Evolutionary conservation across 495 filamentous ascomycete genomes (phyloP), one percentile per base, ranked within the genome.

Genomic region (Penicillium alfredii): DNA sequence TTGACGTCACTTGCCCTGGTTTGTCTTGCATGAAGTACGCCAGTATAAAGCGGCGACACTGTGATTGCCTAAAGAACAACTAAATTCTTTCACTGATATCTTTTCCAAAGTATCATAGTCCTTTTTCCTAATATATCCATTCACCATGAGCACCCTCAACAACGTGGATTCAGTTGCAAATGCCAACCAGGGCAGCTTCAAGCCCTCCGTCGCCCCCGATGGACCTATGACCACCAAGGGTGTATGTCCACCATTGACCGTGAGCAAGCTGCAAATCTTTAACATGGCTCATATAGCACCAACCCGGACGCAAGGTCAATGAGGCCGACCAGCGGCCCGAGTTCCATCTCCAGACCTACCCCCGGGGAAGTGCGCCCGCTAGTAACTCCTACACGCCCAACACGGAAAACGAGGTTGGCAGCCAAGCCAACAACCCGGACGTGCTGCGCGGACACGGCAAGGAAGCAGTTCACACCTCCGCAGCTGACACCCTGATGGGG

Each of bases 321-420:
- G 77, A 76, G 38, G 65, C 65, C 35, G 81, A 89, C 47, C 55
- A 64, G 44, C 62, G 56, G 22, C 76, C 77, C 28, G 81, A 81
- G 47, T 87, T 82, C 68, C 61, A 64, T 44, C 71, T 73, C 21
- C 36, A 86, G 55, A 74, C 72, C 11, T 61, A 77, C 23, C 65
- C 80, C 0, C 56, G 80, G 0, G 84, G 84, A 32, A 77, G 76
- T 5, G 85, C 84, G 0, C 84, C 85, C 0, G 51, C 60, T 1
- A 68, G 76, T 41, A 49, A 63, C 44, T 82, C 81, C 7, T 84
- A 76, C 63, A 42, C 59, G 2, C 76, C 84, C 7, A 73, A 80
- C 47, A 44, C 71, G 8, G 50, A 54, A 15, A 50, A 53, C 45
- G 66, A 73, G 30, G 45, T 56, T 12, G 69, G 69, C 4, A 47